A percentile compares a stretch with the other conserved stretches of the same genome.
Evolutionary conservation across 148 eudicot species (phyloP).

Genomic region (Suaeda aralocaspica): DNA sequence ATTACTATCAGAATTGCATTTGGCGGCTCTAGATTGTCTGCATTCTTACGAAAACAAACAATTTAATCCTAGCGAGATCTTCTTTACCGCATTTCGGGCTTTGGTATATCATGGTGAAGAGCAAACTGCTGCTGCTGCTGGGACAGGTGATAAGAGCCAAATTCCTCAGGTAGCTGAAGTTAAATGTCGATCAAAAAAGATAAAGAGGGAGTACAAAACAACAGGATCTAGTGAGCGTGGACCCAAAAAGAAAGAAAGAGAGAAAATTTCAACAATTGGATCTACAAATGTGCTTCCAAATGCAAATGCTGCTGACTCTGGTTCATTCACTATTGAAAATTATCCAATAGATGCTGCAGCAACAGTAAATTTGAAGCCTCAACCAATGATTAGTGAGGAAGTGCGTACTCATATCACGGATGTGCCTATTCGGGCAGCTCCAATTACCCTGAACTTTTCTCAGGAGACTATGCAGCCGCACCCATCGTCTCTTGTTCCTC

Average conservation of each 20-base stretch:
- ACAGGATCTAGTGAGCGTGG: slow-evolving; percentile 3
- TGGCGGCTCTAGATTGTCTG: slow-evolving; percentile 47
- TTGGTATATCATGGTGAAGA: slow-evolving; percentile 33
- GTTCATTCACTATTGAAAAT: slow-evolving; percentile 31
- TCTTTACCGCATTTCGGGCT: slow-evolving; percentile 47
- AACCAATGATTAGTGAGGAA: slow-evolving; percentile 23
- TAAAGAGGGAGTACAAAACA: slow-evolving; percentile 25
- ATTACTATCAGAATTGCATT: slow-evolving; percentile 54
- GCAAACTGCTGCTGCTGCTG: slow-evolving; percentile 5
- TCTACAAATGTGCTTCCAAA: slow-evolving; percentile 18
- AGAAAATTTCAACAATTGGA: slow-evolving; percentile 13
- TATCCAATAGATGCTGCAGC: slow-evolving; percentile 11
- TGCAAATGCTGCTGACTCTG: slow-evolving; percentile 29
- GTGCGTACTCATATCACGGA: slow-evolving; percentile 14
- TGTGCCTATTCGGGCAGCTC: slow-evolving; percentile 17
- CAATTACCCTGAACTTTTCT: slow-evolving; percentile 13
- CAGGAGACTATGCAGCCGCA: slow-evolving; percentile 10
- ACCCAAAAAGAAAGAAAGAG: slow-evolving; percentile 27
- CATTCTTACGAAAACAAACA: slow-evolving; percentile 30
- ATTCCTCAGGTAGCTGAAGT: slow-evolving; percentile 13
- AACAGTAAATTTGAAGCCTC: slow-evolving; percentile 15
- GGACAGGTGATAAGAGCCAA: background rate
- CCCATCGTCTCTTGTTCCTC: slow-evolving; percentile 13
- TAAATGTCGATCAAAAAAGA: slow-evolving; percentile 21
- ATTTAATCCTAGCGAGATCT: slow-evolving; percentile 39